These are phyloP conservation scores for Starmerella vaccinii DNA, from an alignment of 805 yeast genomes.

Conservation along the genomic window DNA sequence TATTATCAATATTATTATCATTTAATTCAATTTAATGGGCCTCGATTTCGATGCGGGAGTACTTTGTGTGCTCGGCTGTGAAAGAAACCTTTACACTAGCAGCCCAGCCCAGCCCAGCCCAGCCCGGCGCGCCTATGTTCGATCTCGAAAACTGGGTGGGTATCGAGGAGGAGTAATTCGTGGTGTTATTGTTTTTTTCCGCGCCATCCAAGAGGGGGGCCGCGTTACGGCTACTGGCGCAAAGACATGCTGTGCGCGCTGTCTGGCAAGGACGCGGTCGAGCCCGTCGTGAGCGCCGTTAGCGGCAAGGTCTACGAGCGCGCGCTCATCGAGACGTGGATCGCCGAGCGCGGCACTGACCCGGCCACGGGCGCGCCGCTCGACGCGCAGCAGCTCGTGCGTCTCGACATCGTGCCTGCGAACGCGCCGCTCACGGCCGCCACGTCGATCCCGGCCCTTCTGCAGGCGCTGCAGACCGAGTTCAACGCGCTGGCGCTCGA, in stretches of 20 bases:
- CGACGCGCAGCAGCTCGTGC: constrained; percentile 30
- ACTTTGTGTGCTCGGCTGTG: no score
- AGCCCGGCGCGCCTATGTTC: no score
- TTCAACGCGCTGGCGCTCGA: constrained; percentile 85
- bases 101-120: no score
- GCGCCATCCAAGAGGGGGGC: no score
- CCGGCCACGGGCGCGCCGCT: constrained; percentile 64
- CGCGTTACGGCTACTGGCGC: neutral
- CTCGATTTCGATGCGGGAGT: no score
- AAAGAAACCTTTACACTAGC: no score
- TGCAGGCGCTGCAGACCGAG: constrained; percentile 70
- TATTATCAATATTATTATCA: no score
- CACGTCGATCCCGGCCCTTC: constrained; percentile 67
- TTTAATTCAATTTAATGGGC: no score
- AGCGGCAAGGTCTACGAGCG: constrained; percentile 65
- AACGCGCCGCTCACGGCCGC: constrained; percentile 38
- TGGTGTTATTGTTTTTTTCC: no score
- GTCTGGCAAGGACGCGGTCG: constrained; percentile 60
- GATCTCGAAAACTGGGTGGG: no score
- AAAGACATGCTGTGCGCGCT: constrained; percentile 29
- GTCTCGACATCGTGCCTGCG: constrained; percentile 23
- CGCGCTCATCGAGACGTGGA: constrained; percentile 47
- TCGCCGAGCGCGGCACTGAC: constrained; percentile 57
- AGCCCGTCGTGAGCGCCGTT: constrained; percentile 61
- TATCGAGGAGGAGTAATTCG: no score